A percentile compares a stretch with the other conserved stretches of the same genome.
phyloP scores from a whole-genome alignment of 305 asterid species.

The Stenogyne calaminthoides region DNA sequence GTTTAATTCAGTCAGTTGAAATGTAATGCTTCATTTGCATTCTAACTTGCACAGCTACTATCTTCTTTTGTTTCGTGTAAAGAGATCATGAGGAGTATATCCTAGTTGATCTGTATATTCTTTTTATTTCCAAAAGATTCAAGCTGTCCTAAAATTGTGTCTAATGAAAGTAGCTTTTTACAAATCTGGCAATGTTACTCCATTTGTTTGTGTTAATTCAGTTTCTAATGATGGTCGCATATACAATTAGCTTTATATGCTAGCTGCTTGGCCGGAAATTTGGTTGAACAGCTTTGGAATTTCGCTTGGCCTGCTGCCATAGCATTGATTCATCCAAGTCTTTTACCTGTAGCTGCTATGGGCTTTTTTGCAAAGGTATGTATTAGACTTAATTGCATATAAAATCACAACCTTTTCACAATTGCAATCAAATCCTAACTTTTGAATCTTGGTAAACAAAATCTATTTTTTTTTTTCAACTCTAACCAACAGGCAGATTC shows the following conservation, averaged over 20 bases:
- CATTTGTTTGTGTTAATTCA: conserved; percentile 19
- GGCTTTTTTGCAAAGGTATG: conserved; percentile 84
- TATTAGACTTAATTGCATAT: too few species aligned
- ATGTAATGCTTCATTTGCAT: background rate
- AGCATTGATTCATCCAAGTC: conserved; percentile 88
- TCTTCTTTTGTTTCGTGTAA: conserved; percentile 1
- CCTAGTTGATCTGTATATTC: conserved; percentile 1
- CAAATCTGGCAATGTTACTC: conserved; percentile 11
- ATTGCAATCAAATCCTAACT: too few species aligned
- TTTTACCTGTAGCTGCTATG: conserved; percentile 91
- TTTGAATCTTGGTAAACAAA: too few species aligned
- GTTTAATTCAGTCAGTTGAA: background rate
- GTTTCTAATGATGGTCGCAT: conserved; percentile 28
- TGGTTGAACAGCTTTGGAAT: conserved; percentile 97
- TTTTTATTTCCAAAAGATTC: conserved; percentile 5
- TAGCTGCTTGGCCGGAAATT: conserved; percentile 90
- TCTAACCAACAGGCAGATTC: too few species aligned
- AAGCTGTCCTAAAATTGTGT: conserved; percentile 2
- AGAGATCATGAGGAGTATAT: background rate
- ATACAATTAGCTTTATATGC: conserved; percentile 75
- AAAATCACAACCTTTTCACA: too few species aligned
- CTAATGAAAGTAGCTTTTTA: background rate
- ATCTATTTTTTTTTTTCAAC: too few species aligned
- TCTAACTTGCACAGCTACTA: background rate
- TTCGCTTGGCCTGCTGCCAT: conserved; percentile 97